Conservation (phyloP, 495 filamentous ascomycete genomes). For the Neurospora sp. region DNA sequence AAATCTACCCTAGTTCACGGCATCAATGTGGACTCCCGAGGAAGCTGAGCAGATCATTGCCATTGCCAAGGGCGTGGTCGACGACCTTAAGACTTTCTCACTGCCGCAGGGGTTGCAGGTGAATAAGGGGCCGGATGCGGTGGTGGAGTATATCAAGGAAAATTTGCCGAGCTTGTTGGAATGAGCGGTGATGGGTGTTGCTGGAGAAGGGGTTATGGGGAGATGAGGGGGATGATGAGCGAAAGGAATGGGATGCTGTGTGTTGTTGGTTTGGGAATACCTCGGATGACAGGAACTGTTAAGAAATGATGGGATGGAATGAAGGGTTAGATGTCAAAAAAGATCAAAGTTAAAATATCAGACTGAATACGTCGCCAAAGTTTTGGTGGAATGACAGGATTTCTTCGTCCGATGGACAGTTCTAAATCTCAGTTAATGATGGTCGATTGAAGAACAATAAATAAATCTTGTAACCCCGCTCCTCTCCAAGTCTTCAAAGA, state of each 20-base stretch:
- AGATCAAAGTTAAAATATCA: neutral
- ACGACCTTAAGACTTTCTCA: slow-evolving; percentile 44
- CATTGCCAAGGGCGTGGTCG: slow-evolving; percentile 37
- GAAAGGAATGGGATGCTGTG: neutral
- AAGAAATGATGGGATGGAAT: neutral
- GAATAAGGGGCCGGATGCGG: slow-evolving; percentile 51
- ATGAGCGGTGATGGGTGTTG: neutral
- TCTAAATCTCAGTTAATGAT: too few species aligned
- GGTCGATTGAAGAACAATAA: too few species aligned
- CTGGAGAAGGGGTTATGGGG: neutral
- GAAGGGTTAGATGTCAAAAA: too few species aligned
- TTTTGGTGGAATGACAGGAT: too few species aligned
- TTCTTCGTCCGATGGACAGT: too few species aligned
- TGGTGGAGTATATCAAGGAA: slow-evolving; percentile 54
- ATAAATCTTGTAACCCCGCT: neutral
- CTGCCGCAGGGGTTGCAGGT: slow-evolving; percentile 56
- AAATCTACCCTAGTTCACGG: too few species aligned
- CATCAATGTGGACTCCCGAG: slow-evolving; percentile 58
- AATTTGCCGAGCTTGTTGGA: slow-evolving; percentile 43
- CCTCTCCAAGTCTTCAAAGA: neutral
- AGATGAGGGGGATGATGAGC: too few species aligned
- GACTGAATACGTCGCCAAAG: neutral
- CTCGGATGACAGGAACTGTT: neutral
- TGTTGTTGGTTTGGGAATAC: neutral
- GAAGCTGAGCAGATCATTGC: slow-evolving; percentile 44